A percentile compares a stretch with the other conserved stretches of the same genome.
These are phyloP conservation scores for Leptographium wingfieldii DNA, from an alignment of 2,329 filamentous ascomycete species.

Conservation along the genomic window DNA sequence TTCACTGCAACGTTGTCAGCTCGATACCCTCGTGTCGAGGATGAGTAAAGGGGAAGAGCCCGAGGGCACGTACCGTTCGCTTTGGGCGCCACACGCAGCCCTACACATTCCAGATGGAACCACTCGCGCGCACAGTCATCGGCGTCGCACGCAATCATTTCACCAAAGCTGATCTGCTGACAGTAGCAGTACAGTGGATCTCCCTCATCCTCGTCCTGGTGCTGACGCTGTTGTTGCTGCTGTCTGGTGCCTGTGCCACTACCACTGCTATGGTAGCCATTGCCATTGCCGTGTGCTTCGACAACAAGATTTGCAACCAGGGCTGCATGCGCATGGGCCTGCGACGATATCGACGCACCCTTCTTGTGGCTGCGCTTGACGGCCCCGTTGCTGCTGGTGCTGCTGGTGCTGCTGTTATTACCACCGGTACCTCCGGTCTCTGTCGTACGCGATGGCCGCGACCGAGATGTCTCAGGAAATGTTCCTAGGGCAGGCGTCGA, in stretches of 20 bases:
- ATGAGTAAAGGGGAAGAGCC: neutral
- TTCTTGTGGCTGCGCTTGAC: slow-evolving; percentile 51
- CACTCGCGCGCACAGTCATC: slow-evolving; percentile 63
- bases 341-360: slow-evolving; percentile 26
- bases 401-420: slow-evolving; percentile 4
- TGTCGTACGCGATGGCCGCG: slow-evolving; percentile 38
- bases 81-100: slow-evolving; percentile 64
- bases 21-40: neutral
- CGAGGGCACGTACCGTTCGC: slow-evolving; percentile 50
- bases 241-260: neutral
- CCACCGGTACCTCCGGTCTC: slow-evolving; percentile 14
- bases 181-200: slow-evolving; percentile 72
- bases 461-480: slow-evolving; percentile 41
- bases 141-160: slow-evolving; percentile 74
- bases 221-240: slow-evolving; percentile 17
- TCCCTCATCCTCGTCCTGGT: slow-evolving; percentile 49
- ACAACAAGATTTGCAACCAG: slow-evolving; percentile 17
- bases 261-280: neutral
- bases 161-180: slow-evolving; percentile 67
- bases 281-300: neutral
- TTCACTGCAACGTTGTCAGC: slow-evolving; percentile 39
- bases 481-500: slow-evolving; percentile 49
- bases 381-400: slow-evolving; percentile 16
- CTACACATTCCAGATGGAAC: slow-evolving; percentile 76
- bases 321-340: slow-evolving; percentile 2